phyloP scores from a whole-genome alignment of 1,284 basidiomycete species.

The Puccinia triticina region DNA sequence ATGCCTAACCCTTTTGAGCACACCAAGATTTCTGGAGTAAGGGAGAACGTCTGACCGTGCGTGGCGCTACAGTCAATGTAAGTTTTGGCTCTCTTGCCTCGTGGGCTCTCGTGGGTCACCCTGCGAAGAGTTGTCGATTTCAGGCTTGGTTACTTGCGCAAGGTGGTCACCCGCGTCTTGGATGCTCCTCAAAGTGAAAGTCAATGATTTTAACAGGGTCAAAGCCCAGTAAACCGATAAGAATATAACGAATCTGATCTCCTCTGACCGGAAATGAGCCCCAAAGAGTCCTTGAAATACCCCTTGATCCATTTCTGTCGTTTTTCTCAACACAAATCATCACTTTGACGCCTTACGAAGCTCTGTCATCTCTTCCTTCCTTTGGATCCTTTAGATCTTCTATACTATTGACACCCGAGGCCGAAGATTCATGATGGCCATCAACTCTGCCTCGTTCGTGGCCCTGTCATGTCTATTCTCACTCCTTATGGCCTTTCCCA shows the following conservation, averaged over 20 bases:
- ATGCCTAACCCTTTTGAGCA: background rate
- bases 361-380: background rate
- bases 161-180: background rate
- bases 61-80: too few species aligned
- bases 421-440: background rate
- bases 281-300: constrained; percentile 5
- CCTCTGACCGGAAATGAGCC: background rate
- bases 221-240: too few species aligned
- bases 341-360: constrained; percentile 8
- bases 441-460: background rate
- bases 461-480: background rate
- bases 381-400: background rate
- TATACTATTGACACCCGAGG: background rate
- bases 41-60: background rate
- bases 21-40: background rate
- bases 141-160: background rate
- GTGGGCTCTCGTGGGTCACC: background rate
- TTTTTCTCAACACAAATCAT: background rate
- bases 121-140: background rate
- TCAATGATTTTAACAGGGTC: too few species aligned
- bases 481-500: constrained; percentile 2
- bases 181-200: background rate
- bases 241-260: too few species aligned
- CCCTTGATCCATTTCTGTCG: background rate
- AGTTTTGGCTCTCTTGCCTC: background rate